Conservation (phyloP, 805 yeast species). For the Cyberlindnera americana region DNA sequence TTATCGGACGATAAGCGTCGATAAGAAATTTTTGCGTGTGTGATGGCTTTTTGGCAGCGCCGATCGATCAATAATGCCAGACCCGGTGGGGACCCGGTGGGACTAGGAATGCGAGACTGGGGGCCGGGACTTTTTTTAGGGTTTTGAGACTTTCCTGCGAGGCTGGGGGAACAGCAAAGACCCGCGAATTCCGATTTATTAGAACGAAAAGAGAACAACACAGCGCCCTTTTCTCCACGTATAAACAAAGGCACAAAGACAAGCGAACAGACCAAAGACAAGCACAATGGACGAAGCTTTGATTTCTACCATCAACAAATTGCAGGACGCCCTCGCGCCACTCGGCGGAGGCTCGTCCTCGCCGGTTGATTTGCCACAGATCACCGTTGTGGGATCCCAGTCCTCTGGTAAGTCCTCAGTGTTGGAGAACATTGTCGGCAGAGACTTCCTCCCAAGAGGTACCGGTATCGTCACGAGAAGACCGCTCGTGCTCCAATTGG, state of each 20-base stretch:
- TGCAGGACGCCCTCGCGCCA: constrained; percentile 86
- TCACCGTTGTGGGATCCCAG: constrained; percentile 93
- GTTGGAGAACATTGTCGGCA: constrained; percentile 84
- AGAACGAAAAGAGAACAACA: constrained; percentile 3
- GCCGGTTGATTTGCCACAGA: constrained; percentile 88
- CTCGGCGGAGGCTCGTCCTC: constrained; percentile 76
- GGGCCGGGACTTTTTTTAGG: too few relatives aligned
- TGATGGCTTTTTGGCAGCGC: background rate
- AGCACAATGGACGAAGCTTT: constrained; percentile 65
- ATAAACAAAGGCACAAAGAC: too few relatives aligned
- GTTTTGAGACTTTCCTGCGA: too few relatives aligned
- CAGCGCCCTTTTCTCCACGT: too few relatives aligned
- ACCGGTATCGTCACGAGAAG: constrained; percentile 91
- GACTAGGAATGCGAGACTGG: too few relatives aligned
- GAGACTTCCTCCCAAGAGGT: constrained; percentile 89
- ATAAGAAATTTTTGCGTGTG: constrained; percentile 1
- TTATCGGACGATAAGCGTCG: constrained; percentile 9
- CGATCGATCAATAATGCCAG: too few relatives aligned
- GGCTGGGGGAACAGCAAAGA: too few relatives aligned
- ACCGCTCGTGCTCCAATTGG: constrained; percentile 78
- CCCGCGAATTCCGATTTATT: background rate
- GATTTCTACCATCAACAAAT: constrained; percentile 72
- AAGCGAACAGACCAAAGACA: background rate
- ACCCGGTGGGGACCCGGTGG: too few relatives aligned
- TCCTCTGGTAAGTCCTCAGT: constrained; percentile 89